Evolutionary conservation across 306 rosid genomes (phyloP).

Genomic region (Cicer bijugum): DNA sequence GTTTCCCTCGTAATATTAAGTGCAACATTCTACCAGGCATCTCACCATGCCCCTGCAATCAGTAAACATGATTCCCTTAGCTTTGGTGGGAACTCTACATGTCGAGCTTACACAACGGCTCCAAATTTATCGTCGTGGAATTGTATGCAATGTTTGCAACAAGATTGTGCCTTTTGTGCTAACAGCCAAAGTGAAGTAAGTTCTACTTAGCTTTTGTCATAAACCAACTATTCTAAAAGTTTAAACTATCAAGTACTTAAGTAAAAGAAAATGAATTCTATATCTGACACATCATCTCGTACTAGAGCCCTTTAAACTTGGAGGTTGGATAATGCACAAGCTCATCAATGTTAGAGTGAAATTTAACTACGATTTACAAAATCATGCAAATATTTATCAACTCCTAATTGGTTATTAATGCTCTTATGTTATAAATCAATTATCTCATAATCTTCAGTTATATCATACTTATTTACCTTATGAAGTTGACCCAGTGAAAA

Average conservation of each 20-base stretch:
- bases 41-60: slow-evolving; percentile 61
- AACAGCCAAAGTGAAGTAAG: slow-evolving; percentile 52
- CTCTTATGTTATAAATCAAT: neutral
- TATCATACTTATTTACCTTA: too few species aligned
- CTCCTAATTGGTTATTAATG: neutral
- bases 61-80: slow-evolving; percentile 54
- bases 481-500: too few species aligned
- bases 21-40: slow-evolving; percentile 57
- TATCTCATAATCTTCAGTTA: neutral
- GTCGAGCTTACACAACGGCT: slow-evolving; percentile 55
- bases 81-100: slow-evolving; percentile 69
- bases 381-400: neutral
- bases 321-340: neutral
- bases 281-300: neutral
- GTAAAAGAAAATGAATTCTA: too few species aligned
- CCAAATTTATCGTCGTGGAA: slow-evolving; percentile 62
- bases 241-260: neutral
- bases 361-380: too few species aligned
- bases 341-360: neutral
- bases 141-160: slow-evolving; percentile 76
- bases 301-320: neutral
- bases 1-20: slow-evolving; percentile 58
- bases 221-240: neutral
- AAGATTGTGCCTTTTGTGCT: slow-evolving; percentile 69
- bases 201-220: slow-evolving; percentile 2